phyloP scores from a whole-genome alignment of 73 alveolate genomes.

The Tetrahymena malaccensis region DNA sequence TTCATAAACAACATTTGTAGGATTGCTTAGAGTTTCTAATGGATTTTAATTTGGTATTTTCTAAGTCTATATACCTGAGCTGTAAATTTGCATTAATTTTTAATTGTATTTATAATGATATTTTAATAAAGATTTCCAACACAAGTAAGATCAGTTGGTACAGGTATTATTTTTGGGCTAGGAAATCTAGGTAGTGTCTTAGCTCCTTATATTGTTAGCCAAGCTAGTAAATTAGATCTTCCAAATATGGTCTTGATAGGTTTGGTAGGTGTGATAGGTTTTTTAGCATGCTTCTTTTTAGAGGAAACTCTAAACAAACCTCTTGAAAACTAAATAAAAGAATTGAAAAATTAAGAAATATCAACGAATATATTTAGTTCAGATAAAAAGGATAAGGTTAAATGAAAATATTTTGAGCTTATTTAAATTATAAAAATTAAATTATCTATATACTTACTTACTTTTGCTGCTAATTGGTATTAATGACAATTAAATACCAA shows the following conservation, averaged over 20 bases:
- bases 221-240: not conserved
- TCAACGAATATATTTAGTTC: not conserved
- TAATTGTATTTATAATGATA: not conserved
- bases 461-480: no score
- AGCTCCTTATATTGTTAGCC: not conserved
- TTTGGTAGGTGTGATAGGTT: not conserved
- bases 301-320: not conserved
- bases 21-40: not conserved
- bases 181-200: not conserved
- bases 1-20: not conserved
- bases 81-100: not conserved
- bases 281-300: not conserved
- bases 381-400: not conserved
- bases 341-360: not conserved
- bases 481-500: no score
- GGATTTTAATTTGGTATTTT: not conserved
- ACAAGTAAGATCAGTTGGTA: not conserved
- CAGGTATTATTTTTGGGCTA: not conserved
- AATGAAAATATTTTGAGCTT: not conserved
- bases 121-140: not conserved
- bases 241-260: not conserved
- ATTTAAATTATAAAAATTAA: no score
- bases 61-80: not conserved
- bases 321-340: not conserved
- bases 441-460: no score